phyloP scores from a whole-genome alignment of 805 yeast genomes.

The Tetrapisispora fleetii region DNA sequence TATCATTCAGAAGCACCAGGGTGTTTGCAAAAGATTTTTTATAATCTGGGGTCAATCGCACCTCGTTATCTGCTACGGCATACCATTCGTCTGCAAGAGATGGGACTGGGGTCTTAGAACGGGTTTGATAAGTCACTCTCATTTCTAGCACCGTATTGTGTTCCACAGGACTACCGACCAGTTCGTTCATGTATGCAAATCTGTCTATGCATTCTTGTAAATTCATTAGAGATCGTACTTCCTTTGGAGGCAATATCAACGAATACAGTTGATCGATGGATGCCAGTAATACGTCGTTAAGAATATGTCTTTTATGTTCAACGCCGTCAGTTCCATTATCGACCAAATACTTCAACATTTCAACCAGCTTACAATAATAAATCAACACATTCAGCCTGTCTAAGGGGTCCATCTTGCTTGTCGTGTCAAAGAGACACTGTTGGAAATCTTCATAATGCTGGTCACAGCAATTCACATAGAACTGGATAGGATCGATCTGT shows the following conservation, averaged over 20 bases:
- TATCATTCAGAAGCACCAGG: constrained; percentile 10
- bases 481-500: constrained; percentile 19
- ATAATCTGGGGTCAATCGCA: background rate
- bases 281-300: constrained; percentile 18
- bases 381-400: constrained; percentile 23
- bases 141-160: background rate
- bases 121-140: background rate
- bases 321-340: background rate
- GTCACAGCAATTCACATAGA: constrained; percentile 20
- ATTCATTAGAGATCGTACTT: constrained; percentile 15
- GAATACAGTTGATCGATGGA: constrained; percentile 15
- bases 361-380: constrained; percentile 2
- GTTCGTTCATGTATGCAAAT: constrained; percentile 2
- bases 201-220: constrained; percentile 13
- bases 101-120: background rate
- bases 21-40: constrained; percentile 5
- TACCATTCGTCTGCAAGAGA: background rate
- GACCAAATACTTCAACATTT: background rate
- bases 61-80: background rate
- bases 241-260: constrained; percentile 14
- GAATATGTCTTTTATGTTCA: constrained; percentile 5
- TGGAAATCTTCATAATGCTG: constrained; percentile 29
- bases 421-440: constrained; percentile 25
- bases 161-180: background rate
- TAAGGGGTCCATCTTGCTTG: constrained; percentile 22